These are phyloP conservation scores for Globisporangium camurandrum DNA, from an alignment of 352 stramenopile species.

Conservation along the genomic window DNA sequence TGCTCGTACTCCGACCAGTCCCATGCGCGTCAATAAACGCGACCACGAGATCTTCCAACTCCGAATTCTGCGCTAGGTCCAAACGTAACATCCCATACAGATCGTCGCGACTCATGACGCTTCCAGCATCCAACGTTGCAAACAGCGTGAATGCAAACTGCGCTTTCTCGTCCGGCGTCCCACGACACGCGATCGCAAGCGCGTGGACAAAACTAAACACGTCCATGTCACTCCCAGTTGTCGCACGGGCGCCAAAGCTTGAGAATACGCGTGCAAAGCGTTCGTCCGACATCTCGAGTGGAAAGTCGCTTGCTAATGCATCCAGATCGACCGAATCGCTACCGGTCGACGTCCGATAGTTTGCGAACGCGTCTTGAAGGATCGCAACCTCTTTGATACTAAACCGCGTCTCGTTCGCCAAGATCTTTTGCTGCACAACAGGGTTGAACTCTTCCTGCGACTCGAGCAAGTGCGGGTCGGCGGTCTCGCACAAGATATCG, in stretches of 20 bases:
- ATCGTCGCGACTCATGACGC: conserved; percentile 72
- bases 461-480: conserved; percentile 67
- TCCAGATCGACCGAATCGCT: conserved; percentile 73
- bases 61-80: conserved; percentile 69
- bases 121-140: conserved; percentile 31
- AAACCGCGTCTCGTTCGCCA: conserved; percentile 78
- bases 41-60: conserved; percentile 58
- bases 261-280: conserved; percentile 70
- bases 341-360: conserved; percentile 62
- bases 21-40: conserved; percentile 57
- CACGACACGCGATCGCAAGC: conserved; percentile 68
- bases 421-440: conserved; percentile 82
- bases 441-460: conserved; percentile 87
- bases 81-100: conserved; percentile 79
- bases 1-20: conserved; percentile 29
- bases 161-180: conserved; percentile 61
- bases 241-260: conserved; percentile 68
- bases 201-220: conserved; percentile 85
- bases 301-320: conserved; percentile 68
- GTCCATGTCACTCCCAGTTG: conserved; percentile 77
- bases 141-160: conserved; percentile 80
- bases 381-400: conserved; percentile 72
- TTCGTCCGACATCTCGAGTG: conserved; percentile 79
- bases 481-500: conserved; percentile 80
- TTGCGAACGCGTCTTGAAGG: conserved; percentile 80